Base-by-base conservation (phyloP, 805 yeast species). In the Lipomyces lipofer region DNA sequence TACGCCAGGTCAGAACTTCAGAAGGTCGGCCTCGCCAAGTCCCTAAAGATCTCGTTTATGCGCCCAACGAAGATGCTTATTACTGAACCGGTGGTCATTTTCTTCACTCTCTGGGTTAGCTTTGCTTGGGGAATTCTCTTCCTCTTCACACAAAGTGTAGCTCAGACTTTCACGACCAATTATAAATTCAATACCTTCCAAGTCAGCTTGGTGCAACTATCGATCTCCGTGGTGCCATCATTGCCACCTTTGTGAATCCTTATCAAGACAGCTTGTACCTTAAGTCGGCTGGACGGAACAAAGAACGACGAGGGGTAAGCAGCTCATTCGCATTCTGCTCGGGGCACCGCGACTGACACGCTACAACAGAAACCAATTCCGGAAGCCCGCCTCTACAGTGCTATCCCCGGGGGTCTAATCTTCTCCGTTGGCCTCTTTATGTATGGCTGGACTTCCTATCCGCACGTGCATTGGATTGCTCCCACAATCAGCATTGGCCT, bases 61-160 rank as follows among this genome's bases (percentile, higher is more conserved):
- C 79, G 97, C 64, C 98, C 98, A 1, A 72, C 92, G 58, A 83
- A 81, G 63, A 88, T 92, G 73, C 82, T 82, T 15, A 69, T 81
- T 17, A 77, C 79, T 10, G 40, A 36, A 9, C 80, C 79, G 0
- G 74, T 76, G 43, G 67, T 75, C 44, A 64, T 72, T 21, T 63
- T 72, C 56, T 47, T 73, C 77, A 12, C 29, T 69, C 15, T 77
- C 71, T 66, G 75, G 75, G 22, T 67, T 75, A 28, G 75, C 73
- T 57, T 73, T 74, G 15, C 77, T 69, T 54, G 79, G 79, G n/a
- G n/a, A 2, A 62, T 75, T 30, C 59, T 75, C 58, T 76, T 74
- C n/a, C n/a, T n/a, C n/a, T n/a, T n/a, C n/a, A n/a, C n/a, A n/a
- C n/a, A n/a, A n/a, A n/a, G n/a, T n/a, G n/a, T n/a, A n/a, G n/a